Conservation (phyloP, 805 yeast genomes). For the Nakazawaea wickerhamii region DNA sequence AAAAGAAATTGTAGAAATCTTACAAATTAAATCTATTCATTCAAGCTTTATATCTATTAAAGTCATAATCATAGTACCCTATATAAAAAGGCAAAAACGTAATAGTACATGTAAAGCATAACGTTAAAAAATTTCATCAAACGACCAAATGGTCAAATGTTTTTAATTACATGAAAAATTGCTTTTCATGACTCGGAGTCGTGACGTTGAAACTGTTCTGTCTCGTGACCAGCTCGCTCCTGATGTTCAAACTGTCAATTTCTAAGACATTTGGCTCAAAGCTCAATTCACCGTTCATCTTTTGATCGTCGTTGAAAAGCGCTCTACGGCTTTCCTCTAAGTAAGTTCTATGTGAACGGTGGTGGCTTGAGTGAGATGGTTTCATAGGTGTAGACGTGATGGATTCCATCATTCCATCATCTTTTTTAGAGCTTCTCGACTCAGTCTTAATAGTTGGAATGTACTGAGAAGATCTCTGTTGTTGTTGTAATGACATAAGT, state of each 20-base stretch:
- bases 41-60: too few relatives aligned
- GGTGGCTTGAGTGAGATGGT: slow-evolving; percentile 5
- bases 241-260: slow-evolving; percentile 9
- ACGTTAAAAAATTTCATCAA: too few relatives aligned
- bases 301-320: not conserved
- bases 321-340: slow-evolving; percentile 11
- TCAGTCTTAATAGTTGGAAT: slow-evolving; percentile 1
- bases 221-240: slow-evolving; percentile 6
- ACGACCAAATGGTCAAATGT: too few relatives aligned
- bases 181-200: slow-evolving; percentile 4
- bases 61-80: too few relatives aligned
- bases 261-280: slow-evolving; percentile 7
- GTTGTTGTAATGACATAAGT: slow-evolving; percentile 3
- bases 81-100: too few relatives aligned
- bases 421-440: not conserved
- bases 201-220: slow-evolving; percentile 3
- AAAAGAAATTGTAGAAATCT: too few relatives aligned
- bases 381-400: slow-evolving; percentile 11
- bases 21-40: too few relatives aligned
- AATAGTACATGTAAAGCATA: too few relatives aligned
- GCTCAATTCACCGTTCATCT: slow-evolving; percentile 9
- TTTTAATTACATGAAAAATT: slow-evolving; percentile 7
- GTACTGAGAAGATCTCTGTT: slow-evolving; percentile 5
- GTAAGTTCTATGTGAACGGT: slow-evolving; percentile 3
- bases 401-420: slow-evolving; percentile 7